These are phyloP conservation scores for Wickerhamiella siamensis DNA, from an alignment of 805 yeast species.

Conservation along the genomic window DNA sequence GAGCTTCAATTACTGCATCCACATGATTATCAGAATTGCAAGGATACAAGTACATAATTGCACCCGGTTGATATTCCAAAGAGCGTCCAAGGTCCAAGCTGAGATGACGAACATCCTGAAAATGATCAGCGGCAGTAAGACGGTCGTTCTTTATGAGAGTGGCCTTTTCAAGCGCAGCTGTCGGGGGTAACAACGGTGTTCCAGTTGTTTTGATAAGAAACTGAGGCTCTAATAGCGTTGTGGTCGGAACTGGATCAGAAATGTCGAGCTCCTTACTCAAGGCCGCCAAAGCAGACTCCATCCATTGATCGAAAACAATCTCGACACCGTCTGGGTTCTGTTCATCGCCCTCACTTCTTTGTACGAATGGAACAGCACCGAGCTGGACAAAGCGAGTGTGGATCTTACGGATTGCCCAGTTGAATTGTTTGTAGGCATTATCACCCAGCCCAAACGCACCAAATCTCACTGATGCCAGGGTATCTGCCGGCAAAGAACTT, in stretches of 20 bases:
- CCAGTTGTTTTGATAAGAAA: slow-evolving; percentile 7
- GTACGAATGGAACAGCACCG: slow-evolving; percentile 61
- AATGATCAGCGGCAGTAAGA: slow-evolving; percentile 58
- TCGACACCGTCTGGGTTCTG: slow-evolving; percentile 58
- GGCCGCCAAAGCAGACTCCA: slow-evolving; percentile 31
- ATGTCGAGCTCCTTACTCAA: slow-evolving; percentile 19
- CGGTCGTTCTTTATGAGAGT: slow-evolving; percentile 38
- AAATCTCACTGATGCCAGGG: slow-evolving; percentile 46
- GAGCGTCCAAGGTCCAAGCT: slow-evolving; percentile 26
- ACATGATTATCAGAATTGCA: slow-evolving; percentile 52
- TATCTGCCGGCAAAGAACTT: slow-evolving; percentile 45
- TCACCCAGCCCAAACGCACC: slow-evolving; percentile 88
- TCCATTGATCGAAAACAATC: slow-evolving; percentile 66
- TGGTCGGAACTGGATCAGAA: slow-evolving; percentile 23
- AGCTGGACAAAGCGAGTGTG: slow-evolving; percentile 66
- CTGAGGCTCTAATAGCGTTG: slow-evolving; percentile 29
- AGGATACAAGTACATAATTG: slow-evolving; percentile 65
- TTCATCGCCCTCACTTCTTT: slow-evolving; percentile 84
- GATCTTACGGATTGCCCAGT: slow-evolving; percentile 73
- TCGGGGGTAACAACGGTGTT: background rate
- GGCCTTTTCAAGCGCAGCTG: slow-evolving; percentile 27
- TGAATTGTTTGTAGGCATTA: slow-evolving; percentile 76
- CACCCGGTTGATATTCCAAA: slow-evolving; percentile 54
- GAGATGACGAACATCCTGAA: slow-evolving; percentile 76
- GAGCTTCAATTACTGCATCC: slow-evolving; percentile 46